Base-by-base conservation (phyloP, 78 protist genomes). In the Speleostelium caveatum region DNA sequence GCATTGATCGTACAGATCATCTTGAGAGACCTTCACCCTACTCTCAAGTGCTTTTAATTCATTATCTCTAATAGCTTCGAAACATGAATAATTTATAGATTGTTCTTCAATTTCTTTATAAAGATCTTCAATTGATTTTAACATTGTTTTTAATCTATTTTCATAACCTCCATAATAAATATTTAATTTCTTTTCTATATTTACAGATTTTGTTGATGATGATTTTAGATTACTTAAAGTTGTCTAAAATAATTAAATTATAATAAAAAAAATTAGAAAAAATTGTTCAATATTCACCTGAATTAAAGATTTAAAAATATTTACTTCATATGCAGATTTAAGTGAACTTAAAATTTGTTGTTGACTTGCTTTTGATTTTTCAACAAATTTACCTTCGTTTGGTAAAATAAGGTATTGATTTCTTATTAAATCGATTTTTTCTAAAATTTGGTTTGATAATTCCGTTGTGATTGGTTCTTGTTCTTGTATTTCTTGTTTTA, bases 1-100 rank as follows among this genome's bases (percentile, higher is more conserved):
- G 41, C 75, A 65, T 53, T 55, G 87, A 28, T 86, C 93, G 35
- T 75, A 75, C 7, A 86, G 77, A 33, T 67, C 69, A 39, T 86
- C 30, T 73, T 86, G 73, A 3, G 55, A n/a, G 10, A 21, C 17
- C 28, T 69, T 72, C 36, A 72, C 35, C 39, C 93, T 63, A 17
- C 35, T 73, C 32, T 80, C 90, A 30, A 80, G 28, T n/a, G 53
- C 42, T 24, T 36, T 32, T 2, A 53, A 33, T 49, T 69, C 86
- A 19, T 12, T 51, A 2, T 5, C 16, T 10, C 59, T 19, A 5
- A 75, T 24, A 8, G 41, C 59, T 8, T 39, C 28, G 53, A 55
- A 88, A 36, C 86, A 88, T 39, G 38, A 24, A 1, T 45, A 22
- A n/a, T 88, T 87, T 12, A 77, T 71, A 3, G 30, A 35, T 8